Evolutionary conservation across 371 early-diverging fungal genomes (phyloP), one percentile per base, ranked within the genome.

Genomic region (Lichtheimia hyalospora): DNA sequence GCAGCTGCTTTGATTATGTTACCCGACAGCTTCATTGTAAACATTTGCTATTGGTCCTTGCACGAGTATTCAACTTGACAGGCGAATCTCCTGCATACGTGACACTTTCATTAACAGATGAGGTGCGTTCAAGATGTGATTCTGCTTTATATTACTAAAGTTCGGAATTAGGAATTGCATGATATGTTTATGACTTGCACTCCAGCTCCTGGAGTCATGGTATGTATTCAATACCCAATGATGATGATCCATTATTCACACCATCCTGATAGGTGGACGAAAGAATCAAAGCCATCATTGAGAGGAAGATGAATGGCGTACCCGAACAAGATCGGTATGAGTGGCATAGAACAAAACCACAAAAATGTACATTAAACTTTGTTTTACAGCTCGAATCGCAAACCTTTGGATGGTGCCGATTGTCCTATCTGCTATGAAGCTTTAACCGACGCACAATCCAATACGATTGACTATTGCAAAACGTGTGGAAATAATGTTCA

Each of bases 371-470:
- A n/a, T 42, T 15, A 14, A 42, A 59, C 28, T 48, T 42, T 51
- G 21, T 43, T 14, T n/a, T 49, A 20, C 44, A 21, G 52, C 43
- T 10, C 20, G 3, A 59, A 42, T 40, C 64, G 70, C 25, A 70
- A 70, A n/a, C 62, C 77, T 14, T 48, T 76, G 43, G 68, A 68
- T 53, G 66, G 62, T 0, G 69, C 73, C 0, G 77, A 76, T 27
- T 76, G 77, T 42, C 77, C 77, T 12, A 67, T 76, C 10, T 76
- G 77, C 39, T 76, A 70, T 43, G 77, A 76, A 52, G 60, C 52
- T 18, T 76, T 76, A 49, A 63, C 68, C 57, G 63, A 70, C 44
- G 49, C 20, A 4, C 54, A 64, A 6, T 61, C 66, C 3, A 21
- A 41, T 14, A 16, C 7, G 0, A 73, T 69, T 53, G 49, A 57